Base-by-base conservation (phyloP, 2,329 filamentous ascomycete genomes). In the Stagonosporopsis tanaceti region DNA sequence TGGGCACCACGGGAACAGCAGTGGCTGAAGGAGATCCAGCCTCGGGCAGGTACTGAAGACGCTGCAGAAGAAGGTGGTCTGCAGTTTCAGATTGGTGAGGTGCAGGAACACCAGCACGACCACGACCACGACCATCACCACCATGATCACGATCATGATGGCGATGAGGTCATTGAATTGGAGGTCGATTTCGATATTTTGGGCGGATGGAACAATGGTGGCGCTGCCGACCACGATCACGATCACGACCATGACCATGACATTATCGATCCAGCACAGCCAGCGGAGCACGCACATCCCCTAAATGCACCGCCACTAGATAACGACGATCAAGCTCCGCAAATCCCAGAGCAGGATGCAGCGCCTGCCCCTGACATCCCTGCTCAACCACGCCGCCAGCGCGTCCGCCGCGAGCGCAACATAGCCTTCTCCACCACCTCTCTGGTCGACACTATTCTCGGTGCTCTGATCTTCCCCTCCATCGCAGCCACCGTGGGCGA, bases 401-500 rank as follows among this genome's bases (percentile, higher is more conserved):
- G 69, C 34, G 53, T 66, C n/a, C 69, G 73, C 64, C 79, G 64
- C 71, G 79, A 79, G 47, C 79, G 81, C 50, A 80, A 81, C 50
- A 76, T 86, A 4, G 79, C 82, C 30, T 79, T 85, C 62, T 82
- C 82, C 25, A 82, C 83, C 12, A 81, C 80, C 32, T 81, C 81
- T 30, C 75, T 90, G 28, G 84, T 85, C 0, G 83, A 87, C 59
- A 84, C 83, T 0, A 78, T 90, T 37, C 80, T 91, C 30, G 88
- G 88, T 6, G 88, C 89, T 1, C 79, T 99, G 2, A 81, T 96
- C 12, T 92, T 96, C 69, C 95, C 95, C 0, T 87, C 87, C 11
- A 87, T 98, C 41, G 93, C 92, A 0, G 90, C 89, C 28, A 83
- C 86, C 14, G 87, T 92, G 76, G 95, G 95, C 41, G 89, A 93